A percentile compares a stretch with the other conserved stretches of the same genome.
These are phyloP conservation scores for Suillus ampliporus DNA, from an alignment of 768 basidiomycete genomes.

Conservation along the genomic window DNA sequence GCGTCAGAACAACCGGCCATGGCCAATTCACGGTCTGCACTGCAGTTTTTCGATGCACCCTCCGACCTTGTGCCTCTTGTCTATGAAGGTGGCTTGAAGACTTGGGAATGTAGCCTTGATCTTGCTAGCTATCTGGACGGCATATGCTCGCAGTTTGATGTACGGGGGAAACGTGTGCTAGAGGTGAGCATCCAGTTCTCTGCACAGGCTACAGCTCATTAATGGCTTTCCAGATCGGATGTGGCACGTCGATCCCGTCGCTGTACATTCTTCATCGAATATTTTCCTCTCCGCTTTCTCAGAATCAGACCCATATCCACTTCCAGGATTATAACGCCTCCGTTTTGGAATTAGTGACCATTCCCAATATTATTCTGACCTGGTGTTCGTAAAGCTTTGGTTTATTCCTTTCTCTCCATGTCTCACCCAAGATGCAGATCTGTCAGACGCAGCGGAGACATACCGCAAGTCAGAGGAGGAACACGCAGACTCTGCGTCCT, in stretches of 20 bases:
- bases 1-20: conserved; percentile 26
- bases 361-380: conserved; percentile 77
- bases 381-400: conserved; percentile 69
- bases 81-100: conserved; percentile 97
- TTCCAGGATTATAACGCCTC: conserved; percentile 92
- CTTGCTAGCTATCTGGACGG: conserved; percentile 69
- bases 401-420: background rate
- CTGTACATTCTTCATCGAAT: conserved; percentile 71
- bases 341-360: conserved; percentile 78
- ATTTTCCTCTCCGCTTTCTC: conserved; percentile 43
- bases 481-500: conserved; percentile 36
- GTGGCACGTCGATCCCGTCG: conserved; percentile 89
- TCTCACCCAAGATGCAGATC: conserved; percentile 46
- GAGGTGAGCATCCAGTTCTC: conserved; percentile 57
- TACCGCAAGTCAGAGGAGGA: conserved; percentile 47
- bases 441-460: conserved; percentile 57
- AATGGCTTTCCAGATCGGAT: conserved; percentile 69
- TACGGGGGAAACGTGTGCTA: conserved; percentile 61
- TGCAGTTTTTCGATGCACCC: conserved; percentile 77
- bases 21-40: conserved; percentile 36
- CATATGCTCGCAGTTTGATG: conserved; percentile 27
- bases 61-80: conserved; percentile 91
- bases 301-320: conserved; percentile 59
- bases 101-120: conserved; percentile 96
- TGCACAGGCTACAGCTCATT: background rate